phyloP scores from a whole-genome alignment of 805 yeast species.

The Suhomyces tanzawaensis region DNA sequence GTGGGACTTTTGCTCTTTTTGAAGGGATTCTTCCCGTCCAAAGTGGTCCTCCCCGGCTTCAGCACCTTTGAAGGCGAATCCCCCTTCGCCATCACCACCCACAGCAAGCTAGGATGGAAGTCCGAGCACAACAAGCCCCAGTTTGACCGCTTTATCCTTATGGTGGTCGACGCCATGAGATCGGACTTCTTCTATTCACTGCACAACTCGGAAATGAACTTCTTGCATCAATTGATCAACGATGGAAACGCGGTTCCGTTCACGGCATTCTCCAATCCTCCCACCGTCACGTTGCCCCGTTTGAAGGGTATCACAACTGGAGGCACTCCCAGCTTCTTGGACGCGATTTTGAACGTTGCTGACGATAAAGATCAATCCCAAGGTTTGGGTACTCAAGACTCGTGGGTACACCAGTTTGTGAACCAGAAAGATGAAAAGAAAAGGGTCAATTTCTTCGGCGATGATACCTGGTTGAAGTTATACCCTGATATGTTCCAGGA shows the following conservation, averaged over 20 bases:
- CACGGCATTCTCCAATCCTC: constrained; percentile 91
- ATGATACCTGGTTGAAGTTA: constrained; percentile 94
- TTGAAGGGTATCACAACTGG: constrained; percentile 93
- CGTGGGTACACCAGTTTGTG: constrained; percentile 76
- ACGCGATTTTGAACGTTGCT: constrained; percentile 90
- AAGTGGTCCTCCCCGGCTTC: constrained; percentile 66
- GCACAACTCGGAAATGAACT: constrained; percentile 56
- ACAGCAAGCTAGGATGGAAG: no score
- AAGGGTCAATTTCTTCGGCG: constrained; percentile 84
- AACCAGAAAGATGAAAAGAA: constrained; percentile 23
- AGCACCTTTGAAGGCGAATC: constrained; percentile 27
- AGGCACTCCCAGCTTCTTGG: constrained; percentile 88
- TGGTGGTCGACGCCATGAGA: constrained; percentile 92
- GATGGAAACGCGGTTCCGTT: constrained; percentile 77
- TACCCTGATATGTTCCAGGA: constrained; percentile 69
- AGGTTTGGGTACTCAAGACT: constrained; percentile 70
- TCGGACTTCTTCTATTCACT: constrained; percentile 78
- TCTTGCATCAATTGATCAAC: constrained; percentile 62
- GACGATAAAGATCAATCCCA: constrained; percentile 79
- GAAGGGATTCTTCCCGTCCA: constrained; percentile 90
- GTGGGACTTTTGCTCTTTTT: constrained; percentile 62
- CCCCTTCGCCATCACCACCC: constrained; percentile 21
- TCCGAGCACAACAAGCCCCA: constrained; percentile 27
- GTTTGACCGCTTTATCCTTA: constrained; percentile 68
- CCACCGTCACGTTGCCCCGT: constrained; percentile 94